phyloP scores from a whole-genome alignment of 1,284 basidiomycete species.

The Thecaphora frezii region DNA sequence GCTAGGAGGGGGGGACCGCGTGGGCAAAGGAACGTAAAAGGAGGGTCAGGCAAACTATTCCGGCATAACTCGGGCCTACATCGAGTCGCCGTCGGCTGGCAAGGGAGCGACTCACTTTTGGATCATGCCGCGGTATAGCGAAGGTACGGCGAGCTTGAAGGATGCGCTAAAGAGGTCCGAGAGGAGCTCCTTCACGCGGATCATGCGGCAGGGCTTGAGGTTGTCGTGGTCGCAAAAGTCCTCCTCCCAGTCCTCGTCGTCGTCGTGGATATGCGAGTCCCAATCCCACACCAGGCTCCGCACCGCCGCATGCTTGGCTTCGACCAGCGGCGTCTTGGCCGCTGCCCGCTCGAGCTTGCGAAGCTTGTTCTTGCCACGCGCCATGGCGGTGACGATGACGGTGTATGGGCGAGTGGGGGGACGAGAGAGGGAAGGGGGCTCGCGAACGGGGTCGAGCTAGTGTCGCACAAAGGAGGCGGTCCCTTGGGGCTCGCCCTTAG shows the following conservation, averaged over 20 bases:
- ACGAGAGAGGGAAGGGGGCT: background rate
- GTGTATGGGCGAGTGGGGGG: background rate
- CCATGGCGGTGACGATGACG: background rate
- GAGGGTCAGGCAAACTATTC: no score
- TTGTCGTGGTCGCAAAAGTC: background rate
- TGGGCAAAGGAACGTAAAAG: no score
- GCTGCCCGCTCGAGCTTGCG: constrained; percentile 2
- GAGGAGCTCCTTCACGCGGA: constrained; percentile 7
- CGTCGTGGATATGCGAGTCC: background rate
- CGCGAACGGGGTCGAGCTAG: no score
- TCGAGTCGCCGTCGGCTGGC: no score
- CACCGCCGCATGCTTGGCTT: no score
- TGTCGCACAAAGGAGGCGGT: no score
- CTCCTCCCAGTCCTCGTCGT: background rate
- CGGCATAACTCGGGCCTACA: no score
- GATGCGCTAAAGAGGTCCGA: constrained; percentile 16
- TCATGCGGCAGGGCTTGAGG: constrained; percentile 4
- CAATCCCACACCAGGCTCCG: background rate
- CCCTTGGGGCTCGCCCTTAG: no score
- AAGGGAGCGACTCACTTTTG: constrained; percentile 6
- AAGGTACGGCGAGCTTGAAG: constrained; percentile 11
- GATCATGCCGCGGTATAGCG: constrained; percentile 11
- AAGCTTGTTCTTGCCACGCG: constrained; percentile 4
- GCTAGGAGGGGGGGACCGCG: background rate
- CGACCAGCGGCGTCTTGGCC: background rate